phyloP scores from a whole-genome alignment of 192 early-diverging fungal genomes.

The Linderina pennispora region DNA sequence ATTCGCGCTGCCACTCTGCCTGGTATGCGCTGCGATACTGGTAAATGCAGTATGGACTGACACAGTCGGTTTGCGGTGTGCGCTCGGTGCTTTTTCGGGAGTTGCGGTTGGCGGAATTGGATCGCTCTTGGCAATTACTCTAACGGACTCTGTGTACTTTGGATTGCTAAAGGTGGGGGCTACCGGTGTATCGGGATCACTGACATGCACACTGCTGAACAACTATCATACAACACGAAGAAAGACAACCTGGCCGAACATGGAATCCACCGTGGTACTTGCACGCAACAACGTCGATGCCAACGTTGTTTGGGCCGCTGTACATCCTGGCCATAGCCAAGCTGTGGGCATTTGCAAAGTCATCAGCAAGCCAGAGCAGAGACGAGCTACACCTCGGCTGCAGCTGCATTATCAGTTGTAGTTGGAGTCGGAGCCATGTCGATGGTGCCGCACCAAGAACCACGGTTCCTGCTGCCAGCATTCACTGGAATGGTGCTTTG shows the following conservation, averaged over 20 bases:
- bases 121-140: not conserved
- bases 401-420: constrained; percentile 11
- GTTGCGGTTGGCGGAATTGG: constrained; percentile 2
- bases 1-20: constrained; percentile 54
- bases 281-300: constrained; percentile 60
- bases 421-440: constrained; percentile 47
- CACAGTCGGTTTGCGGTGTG: constrained; percentile 1
- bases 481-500: constrained; percentile 50
- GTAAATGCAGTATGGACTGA: not conserved
- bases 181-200: constrained; percentile 16
- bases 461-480: constrained; percentile 69
- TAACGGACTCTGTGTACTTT: constrained; percentile 31
- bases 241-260: constrained; percentile 57
- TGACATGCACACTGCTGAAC: constrained; percentile 60
- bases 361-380: not conserved
- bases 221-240: constrained; percentile 64
- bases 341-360: constrained; percentile 7
- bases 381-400: constrained; percentile 6
- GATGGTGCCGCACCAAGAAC: constrained; percentile 72
- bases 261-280: constrained; percentile 66
- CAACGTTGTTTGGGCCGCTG: constrained; percentile 65
- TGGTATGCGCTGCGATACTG: not conserved
- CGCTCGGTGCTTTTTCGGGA: not conserved
- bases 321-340: constrained; percentile 8
- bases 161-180: not conserved